Conservation (phyloP, 2,329 filamentous ascomycete genomes). For the Trichoderma aggressivum region DNA sequence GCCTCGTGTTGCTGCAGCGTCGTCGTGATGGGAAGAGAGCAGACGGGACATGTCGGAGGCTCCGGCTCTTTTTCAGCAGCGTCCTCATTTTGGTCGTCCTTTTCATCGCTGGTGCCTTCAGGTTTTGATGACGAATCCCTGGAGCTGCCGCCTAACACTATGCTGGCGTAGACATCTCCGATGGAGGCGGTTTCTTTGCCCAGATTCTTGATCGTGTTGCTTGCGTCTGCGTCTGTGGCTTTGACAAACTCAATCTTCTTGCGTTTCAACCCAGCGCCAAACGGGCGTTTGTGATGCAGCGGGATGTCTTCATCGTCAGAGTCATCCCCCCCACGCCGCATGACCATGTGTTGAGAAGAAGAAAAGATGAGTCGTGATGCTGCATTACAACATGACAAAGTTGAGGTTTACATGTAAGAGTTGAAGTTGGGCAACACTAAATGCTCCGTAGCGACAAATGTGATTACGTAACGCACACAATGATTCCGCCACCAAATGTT, state of each 20-base stretch:
- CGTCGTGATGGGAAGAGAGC: conserved; percentile 35
- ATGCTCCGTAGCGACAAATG: neutral
- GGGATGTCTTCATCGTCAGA: conserved; percentile 43
- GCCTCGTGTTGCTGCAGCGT: conserved; percentile 49
- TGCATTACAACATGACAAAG: neutral
- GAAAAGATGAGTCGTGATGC: neutral
- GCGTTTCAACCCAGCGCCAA: conserved; percentile 55
- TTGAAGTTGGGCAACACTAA: neutral
- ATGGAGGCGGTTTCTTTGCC: conserved; percentile 32
- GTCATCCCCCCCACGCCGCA: conserved; percentile 29
- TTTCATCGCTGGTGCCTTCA: conserved; percentile 20
- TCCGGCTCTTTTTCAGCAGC: neutral
- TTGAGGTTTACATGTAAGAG: neutral
- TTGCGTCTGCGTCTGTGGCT: conserved; percentile 41
- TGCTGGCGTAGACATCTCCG: conserved; percentile 62
- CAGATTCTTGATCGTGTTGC: conserved; percentile 27
- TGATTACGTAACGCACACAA: neutral
- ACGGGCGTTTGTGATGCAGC: conserved; percentile 51
- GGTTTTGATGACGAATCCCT: conserved; percentile 18
- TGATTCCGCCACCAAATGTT: neutral
- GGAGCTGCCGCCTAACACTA: conserved; percentile 54
- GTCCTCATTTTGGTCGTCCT: neutral
- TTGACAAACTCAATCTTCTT: conserved; percentile 56
- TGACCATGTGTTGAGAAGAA: conserved; percentile 17
- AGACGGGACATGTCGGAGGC: conserved; percentile 33